Percentiles rank a stretch among this genome's conserved stretches.
Evolutionary conservation across 2,329 filamentous ascomycete species (phyloP).

Genomic region (Penicillium hesseltinei): DNA sequence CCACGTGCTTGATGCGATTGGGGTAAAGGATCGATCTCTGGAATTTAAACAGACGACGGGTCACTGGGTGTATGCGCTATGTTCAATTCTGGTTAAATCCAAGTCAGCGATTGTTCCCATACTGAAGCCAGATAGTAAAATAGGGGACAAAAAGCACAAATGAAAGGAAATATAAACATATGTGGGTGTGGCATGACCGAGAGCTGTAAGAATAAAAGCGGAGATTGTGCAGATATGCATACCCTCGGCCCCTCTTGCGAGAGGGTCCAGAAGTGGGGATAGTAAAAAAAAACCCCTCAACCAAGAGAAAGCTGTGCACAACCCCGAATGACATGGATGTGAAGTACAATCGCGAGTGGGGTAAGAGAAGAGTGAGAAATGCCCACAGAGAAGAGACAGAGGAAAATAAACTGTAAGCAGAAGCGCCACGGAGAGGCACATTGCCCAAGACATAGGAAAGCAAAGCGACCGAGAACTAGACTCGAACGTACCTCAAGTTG

Average conservation of each 20-base stretch:
- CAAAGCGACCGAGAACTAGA: neutral
- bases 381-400: neutral
- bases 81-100: conserved; percentile 9
- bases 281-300: neutral
- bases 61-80: conserved; percentile 13
- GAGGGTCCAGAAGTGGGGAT: neutral
- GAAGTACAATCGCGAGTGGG: neutral
- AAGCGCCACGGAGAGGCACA: neutral
- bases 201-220: neutral
- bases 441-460: neutral
- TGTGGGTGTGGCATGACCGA: conserved; percentile 1
- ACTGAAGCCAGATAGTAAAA: neutral
- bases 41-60: conserved; percentile 7
- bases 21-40: conserved; percentile 5
- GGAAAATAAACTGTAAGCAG: no score
- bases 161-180: neutral
- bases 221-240: conserved; percentile 4
- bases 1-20: conserved; percentile 8
- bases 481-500: neutral
- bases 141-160: neutral
- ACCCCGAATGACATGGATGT: neutral
- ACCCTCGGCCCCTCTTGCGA: conserved; percentile 3
- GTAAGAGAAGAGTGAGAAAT: neutral
- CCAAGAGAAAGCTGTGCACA: neutral
- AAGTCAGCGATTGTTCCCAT: neutral